Evolutionary conservation across 2,329 filamentous ascomycete genomes (phyloP).

Genomic region (Ilyonectria sp.): DNA sequence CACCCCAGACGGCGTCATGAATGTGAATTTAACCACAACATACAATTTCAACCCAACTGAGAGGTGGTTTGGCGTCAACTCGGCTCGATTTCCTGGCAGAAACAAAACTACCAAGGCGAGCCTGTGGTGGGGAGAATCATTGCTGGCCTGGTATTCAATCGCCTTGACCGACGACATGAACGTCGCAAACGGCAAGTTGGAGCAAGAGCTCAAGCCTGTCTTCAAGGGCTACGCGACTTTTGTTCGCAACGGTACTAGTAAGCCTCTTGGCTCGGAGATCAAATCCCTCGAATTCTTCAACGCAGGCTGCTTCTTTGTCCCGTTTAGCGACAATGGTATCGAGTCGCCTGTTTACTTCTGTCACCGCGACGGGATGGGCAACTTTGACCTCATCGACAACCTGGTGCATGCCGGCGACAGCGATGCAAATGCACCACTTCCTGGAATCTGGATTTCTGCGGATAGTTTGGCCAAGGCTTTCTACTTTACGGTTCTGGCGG

Average conservation of each 20-base stretch:
- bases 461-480: conserved; percentile 1
- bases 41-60: conserved; percentile 1
- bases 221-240: background rate
- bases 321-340: too few species aligned
- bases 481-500: conserved; percentile 10
- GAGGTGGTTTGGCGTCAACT: background rate
- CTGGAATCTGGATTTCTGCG: background rate
- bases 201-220: too few species aligned
- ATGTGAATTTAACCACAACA: background rate
- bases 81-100: background rate
- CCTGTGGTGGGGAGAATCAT: conserved; percentile 16
- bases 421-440: background rate
- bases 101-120: conserved; percentile 2
- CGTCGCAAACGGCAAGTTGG: too few species aligned
- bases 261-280: background rate
- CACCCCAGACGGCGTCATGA: background rate
- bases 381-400: too few species aligned
- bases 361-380: too few species aligned
- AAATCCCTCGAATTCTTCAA: background rate
- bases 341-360: too few species aligned
- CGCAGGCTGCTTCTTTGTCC: background rate
- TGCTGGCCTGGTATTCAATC: background rate
- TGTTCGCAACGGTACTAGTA: background rate
- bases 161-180: too few species aligned
- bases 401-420: too few species aligned